phyloP scores from a whole-genome alignment of 1,284 basidiomycete species.

The Cronartium quercuum region DNA sequence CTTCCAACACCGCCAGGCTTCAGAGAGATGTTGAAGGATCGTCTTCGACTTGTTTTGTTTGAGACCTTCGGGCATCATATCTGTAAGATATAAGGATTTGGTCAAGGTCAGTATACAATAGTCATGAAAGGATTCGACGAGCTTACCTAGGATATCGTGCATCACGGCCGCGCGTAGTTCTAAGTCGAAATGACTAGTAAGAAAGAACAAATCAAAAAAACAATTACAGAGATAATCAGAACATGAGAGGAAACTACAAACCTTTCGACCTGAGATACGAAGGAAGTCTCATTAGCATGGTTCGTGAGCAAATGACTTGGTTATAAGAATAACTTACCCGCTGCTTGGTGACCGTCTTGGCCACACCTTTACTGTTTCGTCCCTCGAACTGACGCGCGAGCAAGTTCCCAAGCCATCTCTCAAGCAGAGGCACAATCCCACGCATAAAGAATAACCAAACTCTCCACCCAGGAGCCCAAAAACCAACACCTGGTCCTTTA shows the following conservation, averaged over 20 bases:
- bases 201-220: neutral
- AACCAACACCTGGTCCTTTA: slow-evolving; percentile 97
- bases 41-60: slow-evolving; percentile 99
- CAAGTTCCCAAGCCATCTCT: slow-evolving; percentile 95
- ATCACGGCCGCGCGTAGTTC: slow-evolving; percentile 97
- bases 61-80: slow-evolving; percentile 94
- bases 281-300: neutral
- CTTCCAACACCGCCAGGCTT: slow-evolving; percentile 95
- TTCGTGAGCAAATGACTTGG: neutral
- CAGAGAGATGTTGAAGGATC: slow-evolving; percentile 91
- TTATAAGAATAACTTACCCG: slow-evolving; percentile 60
- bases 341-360: slow-evolving; percentile 89
- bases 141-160: slow-evolving; percentile 71
- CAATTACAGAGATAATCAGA: neutral
- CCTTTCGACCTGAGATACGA: slow-evolving; percentile 10
- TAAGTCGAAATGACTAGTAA: slow-evolving; percentile 81
- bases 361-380: slow-evolving; percentile 80
- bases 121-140: slow-evolving; percentile 47
- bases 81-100: slow-evolving; percentile 34
- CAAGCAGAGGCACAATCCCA: slow-evolving; percentile 92
- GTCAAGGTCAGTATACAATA: neutral
- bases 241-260: slow-evolving; percentile 2
- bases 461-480: slow-evolving; percentile 99
- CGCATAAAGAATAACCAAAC: slow-evolving; percentile 99
- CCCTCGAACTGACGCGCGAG: slow-evolving; percentile 96